A percentile compares a stretch with the other conserved stretches of the same genome.
Evolutionary conservation across 2,329 filamentous ascomycete species (phyloP).

Genomic region (Microcyclospora tardicrescens): DNA sequence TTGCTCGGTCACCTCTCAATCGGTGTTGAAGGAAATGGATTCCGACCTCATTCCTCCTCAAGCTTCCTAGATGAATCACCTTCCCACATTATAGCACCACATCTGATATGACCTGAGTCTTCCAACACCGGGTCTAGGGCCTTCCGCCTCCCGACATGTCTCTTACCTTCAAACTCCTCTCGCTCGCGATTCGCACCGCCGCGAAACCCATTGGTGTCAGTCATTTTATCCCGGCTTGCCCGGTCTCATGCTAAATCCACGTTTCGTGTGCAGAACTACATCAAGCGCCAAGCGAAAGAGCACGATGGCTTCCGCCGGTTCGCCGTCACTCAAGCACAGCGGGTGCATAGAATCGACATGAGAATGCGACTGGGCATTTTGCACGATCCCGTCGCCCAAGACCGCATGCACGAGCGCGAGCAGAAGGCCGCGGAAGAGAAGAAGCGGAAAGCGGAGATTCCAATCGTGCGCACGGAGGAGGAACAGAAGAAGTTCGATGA

Average conservation of each 20-base stretch:
- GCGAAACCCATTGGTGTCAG: slow-evolving; percentile 56
- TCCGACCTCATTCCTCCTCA: no score
- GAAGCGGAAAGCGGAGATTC: slow-evolving; percentile 36
- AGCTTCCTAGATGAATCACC: no score
- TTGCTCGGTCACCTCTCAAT: no score
- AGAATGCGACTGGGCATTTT: slow-evolving; percentile 52
- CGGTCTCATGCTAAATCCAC: slow-evolving; percentile 2
- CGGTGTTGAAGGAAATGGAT: no score
- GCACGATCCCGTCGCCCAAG: slow-evolving; percentile 46
- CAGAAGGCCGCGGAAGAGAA: slow-evolving; percentile 43
- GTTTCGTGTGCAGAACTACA: slow-evolving; percentile 42
- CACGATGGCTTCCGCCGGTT: slow-evolving; percentile 52
- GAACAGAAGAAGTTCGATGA: slow-evolving; percentile 45
- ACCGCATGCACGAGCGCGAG: slow-evolving; percentile 39
- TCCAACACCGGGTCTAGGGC: no score
- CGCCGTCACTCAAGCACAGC: slow-evolving; percentile 51
- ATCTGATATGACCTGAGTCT: no score
- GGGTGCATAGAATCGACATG: slow-evolving; percentile 54
- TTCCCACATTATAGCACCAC: no score
- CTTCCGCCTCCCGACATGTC: slow-evolving; percentile 35
- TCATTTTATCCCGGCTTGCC: slow-evolving; percentile 4
- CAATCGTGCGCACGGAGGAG: slow-evolving; percentile 50
- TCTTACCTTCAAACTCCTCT: slow-evolving; percentile 53
- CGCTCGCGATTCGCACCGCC: slow-evolving; percentile 50
- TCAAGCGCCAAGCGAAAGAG: slow-evolving; percentile 55